Base-by-base conservation (phyloP, 2,329 filamentous ascomycete genomes). In the Cadophora gregata region DNA sequence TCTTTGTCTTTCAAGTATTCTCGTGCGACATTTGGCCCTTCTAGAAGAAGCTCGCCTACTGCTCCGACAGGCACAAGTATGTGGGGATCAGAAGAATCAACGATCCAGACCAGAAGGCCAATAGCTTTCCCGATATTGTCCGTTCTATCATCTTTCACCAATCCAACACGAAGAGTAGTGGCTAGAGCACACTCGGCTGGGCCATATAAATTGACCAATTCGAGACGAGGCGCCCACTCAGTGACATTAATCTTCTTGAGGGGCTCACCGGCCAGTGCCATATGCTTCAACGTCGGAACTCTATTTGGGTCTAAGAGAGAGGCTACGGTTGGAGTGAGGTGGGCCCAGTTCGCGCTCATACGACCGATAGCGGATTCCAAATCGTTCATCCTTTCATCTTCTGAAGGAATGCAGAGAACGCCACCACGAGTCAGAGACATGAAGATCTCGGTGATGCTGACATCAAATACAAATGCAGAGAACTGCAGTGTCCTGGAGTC, bases 141-240 rank as follows among this genome's bases (percentile, higher is more conserved):
- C 7, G 67, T 25, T 6, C 64, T 45, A 56, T 47, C 61, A 31
- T 53, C 31, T 31, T 45, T 38, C 10, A 38, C 29, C 19, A 53
- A 42, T 31, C 42, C 33, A 3, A 24, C 33, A 24, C 56, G 25
- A 9, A 38, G 21, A 19, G 60, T 53, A 12, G 64, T 87, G 14
- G 16, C 21, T 24, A 55, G n/a, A 16, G 33, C 47, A 5, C 91
- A 92, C 79, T 97, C 93, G 0, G 93, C 96, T 1, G 93, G 93
- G 0, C 93, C 93, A 75, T 97, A 97, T 0, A 73, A 75, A 72
- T 81, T 81, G 61, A 80, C 64, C 45, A 81, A 73, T 19, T 78
- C 74, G 68, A 74, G 76, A 24, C 70, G 21, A 66, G 67, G 29
- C 16, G 77, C 78, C 79, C 79, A 81, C 96, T 38, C 25, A 9